Evolutionary conservation across 2,329 filamentous ascomycete genomes (phyloP), one percentile per base, ranked within the genome.

Genomic region (Amauroascus niger): DNA sequence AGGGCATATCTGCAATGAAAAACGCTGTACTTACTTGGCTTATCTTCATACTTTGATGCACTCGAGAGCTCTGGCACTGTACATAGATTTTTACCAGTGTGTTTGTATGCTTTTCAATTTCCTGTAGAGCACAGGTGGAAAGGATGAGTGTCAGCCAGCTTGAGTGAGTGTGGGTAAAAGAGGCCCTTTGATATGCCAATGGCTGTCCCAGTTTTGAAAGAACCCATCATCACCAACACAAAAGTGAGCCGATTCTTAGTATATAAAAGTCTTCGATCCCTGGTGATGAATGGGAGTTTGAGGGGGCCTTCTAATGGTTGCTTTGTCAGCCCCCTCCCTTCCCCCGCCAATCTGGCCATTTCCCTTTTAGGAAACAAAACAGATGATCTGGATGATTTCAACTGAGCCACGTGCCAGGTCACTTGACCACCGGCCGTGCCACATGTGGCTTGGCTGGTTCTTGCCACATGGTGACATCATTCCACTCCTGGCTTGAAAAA

Each of bases 381-480:
- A n/a, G 18, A 35, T 35, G 33, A 30, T 30, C 5, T 35, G n/a
- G 9, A n/a, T 41, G 39, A 41, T 18, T n/a, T 41, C 39, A 41
- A 4, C 39, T 22, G 6, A n/a, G 4, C 14, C 33, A 35, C 33
- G 8, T 41, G 8, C 20, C 16, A 16, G 4, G 5, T 24, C 39
- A 41, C 39, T 5, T 41, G 39, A 41, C 20, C 18, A 6, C 14
- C 14, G 16, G 20, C 39, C 24, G 39, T 14, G 39, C 18, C 39
- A 41, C 39, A 41, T 41, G 39, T 41, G 39, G 39, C 39, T 41
- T 7, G 39, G 20, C 18, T 6, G 39, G 14, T 3, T 22, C 4
- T 24, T 41, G 39, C 39, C 39, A 41, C 39, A 41, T 41, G 39
- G 24, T 41, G 39, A 41, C 39, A 41, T 41, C 39, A 41, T 41